phyloP scores from a whole-genome alignment of 352 stramenopile genomes.

The Pythium chondricola region DNA sequence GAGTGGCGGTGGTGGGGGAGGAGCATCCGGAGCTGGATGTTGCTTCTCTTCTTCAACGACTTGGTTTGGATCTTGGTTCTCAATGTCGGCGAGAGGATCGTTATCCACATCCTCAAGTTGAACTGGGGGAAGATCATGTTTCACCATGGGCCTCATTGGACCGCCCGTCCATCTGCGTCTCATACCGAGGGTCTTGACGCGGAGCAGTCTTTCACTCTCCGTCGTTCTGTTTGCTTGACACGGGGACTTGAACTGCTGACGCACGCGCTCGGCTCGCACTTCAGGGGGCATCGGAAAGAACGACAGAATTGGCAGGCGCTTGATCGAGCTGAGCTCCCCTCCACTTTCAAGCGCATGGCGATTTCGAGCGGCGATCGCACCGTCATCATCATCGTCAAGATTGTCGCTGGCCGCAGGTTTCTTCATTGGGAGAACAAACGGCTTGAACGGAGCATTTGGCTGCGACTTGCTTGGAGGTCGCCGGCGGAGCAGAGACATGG shows the following conservation, averaged over 20 bases:
- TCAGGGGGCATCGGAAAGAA: constrained; percentile 68
- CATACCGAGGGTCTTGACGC: constrained; percentile 83
- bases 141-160: constrained; percentile 48
- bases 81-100: constrained; percentile 21
- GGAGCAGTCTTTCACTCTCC: constrained; percentile 72
- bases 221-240: constrained; percentile 51
- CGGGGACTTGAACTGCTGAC: constrained; percentile 73
- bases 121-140: constrained; percentile 54
- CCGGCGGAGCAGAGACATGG: constrained; percentile 48
- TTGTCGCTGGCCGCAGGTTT: constrained; percentile 1
- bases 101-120: constrained; percentile 54
- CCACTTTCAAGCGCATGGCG: constrained; percentile 46
- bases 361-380: constrained; percentile 30
- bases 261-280: constrained; percentile 44
- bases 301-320: constrained; percentile 75
- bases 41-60: constrained; percentile 19
- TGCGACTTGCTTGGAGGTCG: constrained; percentile 7
- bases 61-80: constrained; percentile 18
- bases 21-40: constrained; percentile 22
- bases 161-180: constrained; percentile 47
- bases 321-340: constrained; percentile 37
- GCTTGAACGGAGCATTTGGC: constrained; percentile 50
- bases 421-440: constrained; percentile 70
- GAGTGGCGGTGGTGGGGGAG: constrained; percentile 53
- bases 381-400: constrained; percentile 31